Evolutionary conservation across 257 asterid genomes (phyloP).

Genomic region (Ligustrum vulgare): DNA sequence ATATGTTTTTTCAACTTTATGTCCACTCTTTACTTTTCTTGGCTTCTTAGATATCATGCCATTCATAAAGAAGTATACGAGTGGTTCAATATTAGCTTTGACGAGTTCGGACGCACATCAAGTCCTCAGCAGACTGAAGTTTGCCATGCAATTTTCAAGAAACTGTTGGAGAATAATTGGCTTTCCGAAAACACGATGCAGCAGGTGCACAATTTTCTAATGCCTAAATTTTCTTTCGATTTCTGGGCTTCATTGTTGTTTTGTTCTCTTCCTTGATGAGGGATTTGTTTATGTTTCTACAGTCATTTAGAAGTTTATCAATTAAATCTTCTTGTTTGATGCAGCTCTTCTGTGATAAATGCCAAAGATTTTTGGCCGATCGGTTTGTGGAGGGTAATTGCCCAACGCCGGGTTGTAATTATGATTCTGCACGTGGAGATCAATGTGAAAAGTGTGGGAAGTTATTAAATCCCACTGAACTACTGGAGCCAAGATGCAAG

Average conservation of each 20-base stretch:
- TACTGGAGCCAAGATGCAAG: conserved; percentile 90
- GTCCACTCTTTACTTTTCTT: background rate
- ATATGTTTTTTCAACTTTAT: background rate
- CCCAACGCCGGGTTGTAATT: conserved; percentile 74
- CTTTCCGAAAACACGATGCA: conserved; percentile 75
- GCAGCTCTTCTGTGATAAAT: conserved; percentile 77
- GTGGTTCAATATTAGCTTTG: conserved; percentile 84
- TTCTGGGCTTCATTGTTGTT: conserved; percentile 2
- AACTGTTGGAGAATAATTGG: conserved; percentile 67
- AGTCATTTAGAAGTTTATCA: conserved; percentile 3
- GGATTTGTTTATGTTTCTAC: background rate
- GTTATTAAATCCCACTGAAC: conserved; percentile 80
- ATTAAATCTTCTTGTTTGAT: background rate
- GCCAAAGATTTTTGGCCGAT: conserved; percentile 79
- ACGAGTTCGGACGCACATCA: conserved; percentile 89
- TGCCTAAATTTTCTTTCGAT: background rate
- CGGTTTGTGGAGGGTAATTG: conserved; percentile 84
- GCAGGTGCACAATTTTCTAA: conserved; percentile 46
- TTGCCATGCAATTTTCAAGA: conserved; percentile 81
- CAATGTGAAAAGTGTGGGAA: conserved; percentile 89
- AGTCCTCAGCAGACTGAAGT: conserved; percentile 83
- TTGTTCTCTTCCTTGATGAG: background rate
- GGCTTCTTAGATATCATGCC: conserved; percentile 63
- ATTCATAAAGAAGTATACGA: conserved; percentile 75
- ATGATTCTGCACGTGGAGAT: conserved; percentile 92